Base-by-base conservation (phyloP, 1,284 basidiomycete species). In the Heterobasidion occidentale region DNA sequence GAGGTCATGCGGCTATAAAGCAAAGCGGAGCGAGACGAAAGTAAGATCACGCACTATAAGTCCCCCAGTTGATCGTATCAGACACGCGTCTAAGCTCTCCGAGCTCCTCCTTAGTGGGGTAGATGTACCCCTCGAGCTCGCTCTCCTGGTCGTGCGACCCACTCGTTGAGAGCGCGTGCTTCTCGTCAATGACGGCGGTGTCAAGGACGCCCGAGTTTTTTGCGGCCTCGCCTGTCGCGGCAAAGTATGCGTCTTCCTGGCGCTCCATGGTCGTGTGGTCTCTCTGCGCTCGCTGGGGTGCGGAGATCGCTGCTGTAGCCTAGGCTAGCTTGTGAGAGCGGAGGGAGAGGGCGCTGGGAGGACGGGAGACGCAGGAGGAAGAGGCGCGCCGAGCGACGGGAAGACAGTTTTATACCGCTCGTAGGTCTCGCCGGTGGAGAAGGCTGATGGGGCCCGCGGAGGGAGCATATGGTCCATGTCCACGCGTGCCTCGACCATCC, bases 41-140 rank as follows among this genome's bases (percentile, higher is more conserved):
- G 52, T 55, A 55, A 56, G 49, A 5, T 27, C 53, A 74, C 78
- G 68, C 56, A 86, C 85, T 64, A 65, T 86, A 89, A 35, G 82
- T 84, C 58, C 65, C 76, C 88, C 81, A 86, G 7, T 86, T 84
- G 54, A 89, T 69, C 44, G 65, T 56, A 62, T 88, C 87, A 9
- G 84, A 65, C 7, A 91, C 80, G 36, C 81, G 80, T 35, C 83
- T 76, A 47, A 90, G 75, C 9, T 79, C 84, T 7, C 61, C 62
- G 19, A 74, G 68, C 70, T 91, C 89, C 65, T 90, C 82, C 34
- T 82, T 80, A 2, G 88, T 88, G 3, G 90, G 90, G 59, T 84
- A 80, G 58, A 79, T 76, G 52, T 84, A 75, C 20, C 80, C 81
- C 45, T 81, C 79, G 53, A 38, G 46, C 17, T 84, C 47, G 42